A percentile compares a stretch with the other conserved stretches of the same genome.
Conservation (phyloP, 208 protist species). For the Phytomonas sp. region DNA sequence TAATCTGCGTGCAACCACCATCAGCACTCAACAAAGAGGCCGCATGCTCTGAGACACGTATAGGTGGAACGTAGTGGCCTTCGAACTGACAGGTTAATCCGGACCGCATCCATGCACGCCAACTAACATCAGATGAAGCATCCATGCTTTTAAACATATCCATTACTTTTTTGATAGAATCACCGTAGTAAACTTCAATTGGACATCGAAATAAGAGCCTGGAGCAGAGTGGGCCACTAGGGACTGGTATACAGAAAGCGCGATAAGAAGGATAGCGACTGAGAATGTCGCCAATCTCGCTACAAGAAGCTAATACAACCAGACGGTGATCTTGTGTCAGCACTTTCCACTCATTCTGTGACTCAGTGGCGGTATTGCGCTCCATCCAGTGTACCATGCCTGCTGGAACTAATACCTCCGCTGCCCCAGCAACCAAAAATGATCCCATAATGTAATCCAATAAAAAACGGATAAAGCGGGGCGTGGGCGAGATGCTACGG, state of each 20-base stretch:
- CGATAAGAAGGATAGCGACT: neutral
- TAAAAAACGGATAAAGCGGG: neutral
- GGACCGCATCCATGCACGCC: slow-evolving; percentile 75
- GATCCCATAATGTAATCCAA: neutral
- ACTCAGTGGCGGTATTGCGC: neutral
- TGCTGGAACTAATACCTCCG: neutral
- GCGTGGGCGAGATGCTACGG: neutral
- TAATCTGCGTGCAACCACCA: slow-evolving; percentile 26
- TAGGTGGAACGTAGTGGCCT: slow-evolving; percentile 52
- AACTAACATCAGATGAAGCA: slow-evolving; percentile 12
- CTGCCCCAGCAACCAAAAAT: neutral
- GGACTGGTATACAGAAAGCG: slow-evolving; percentile 54
- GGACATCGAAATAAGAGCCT: slow-evolving; percentile 41
- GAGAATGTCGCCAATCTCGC: neutral
- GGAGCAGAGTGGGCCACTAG: slow-evolving; percentile 51
- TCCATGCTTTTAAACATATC: slow-evolving; percentile 11
- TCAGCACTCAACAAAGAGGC: slow-evolving; percentile 39
- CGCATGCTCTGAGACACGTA: slow-evolving; percentile 55
- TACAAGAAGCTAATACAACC: neutral
- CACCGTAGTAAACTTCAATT: slow-evolving; percentile 35
- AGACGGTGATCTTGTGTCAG: neutral
- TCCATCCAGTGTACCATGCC: neutral
- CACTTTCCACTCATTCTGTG: neutral
- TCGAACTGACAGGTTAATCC: slow-evolving; percentile 77
- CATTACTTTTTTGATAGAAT: slow-evolving; percentile 19